Evolutionary conservation across 352 stramenopile genomes (phyloP), one percentile per base, ranked within the genome.

Genomic region (Thalassiosira oceanica): DNA sequence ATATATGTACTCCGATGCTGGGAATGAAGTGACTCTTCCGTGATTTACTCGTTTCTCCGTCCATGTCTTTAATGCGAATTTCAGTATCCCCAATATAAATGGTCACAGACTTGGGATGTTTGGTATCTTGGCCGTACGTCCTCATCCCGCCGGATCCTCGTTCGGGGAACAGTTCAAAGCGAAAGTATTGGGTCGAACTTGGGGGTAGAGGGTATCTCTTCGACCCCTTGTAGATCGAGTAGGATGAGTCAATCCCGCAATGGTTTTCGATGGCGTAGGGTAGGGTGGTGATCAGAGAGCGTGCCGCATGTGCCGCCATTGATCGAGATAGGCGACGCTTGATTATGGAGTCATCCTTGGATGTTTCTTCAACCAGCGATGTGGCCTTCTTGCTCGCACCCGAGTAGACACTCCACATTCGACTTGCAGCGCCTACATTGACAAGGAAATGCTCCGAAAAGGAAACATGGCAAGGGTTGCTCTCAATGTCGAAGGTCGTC

Each of bases 381-480:
- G 57, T 75, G 37, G 73, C 73, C 68, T 83, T 49, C 24, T 68
- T 74, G 48, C 60, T 76, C 28, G 73, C 73, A 35, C 68, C 68
- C 61, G 33, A 64, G 62, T 90, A 92, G 3, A 89, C 81, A 23
- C 70, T 83, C 85, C 85, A 92, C 83, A 91, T 91, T 8, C 70
- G 43, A 58, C 61, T 85, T 10, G 83, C 74, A 70, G 77, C 80
- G 29, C 75, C 79, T 55, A 92, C 64, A 41, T 79, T 89, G 13
- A 89, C 66, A 23, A 92, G 60, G 58, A 92, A 92, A 45, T 90
- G 80, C 49, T 92, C 83, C 46, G 83, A 90, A 61, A 91, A 91
- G 43, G 80, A 89, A 10, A 92, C 35, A 46, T 79, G 67, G 48
- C 83, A 92, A 26, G 71, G 66, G 35, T 84, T 83, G 15, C 67